phyloP scores from a whole-genome alignment of 2,329 filamentous ascomycete species.

The Purpureocillium takamizusanense region DNA sequence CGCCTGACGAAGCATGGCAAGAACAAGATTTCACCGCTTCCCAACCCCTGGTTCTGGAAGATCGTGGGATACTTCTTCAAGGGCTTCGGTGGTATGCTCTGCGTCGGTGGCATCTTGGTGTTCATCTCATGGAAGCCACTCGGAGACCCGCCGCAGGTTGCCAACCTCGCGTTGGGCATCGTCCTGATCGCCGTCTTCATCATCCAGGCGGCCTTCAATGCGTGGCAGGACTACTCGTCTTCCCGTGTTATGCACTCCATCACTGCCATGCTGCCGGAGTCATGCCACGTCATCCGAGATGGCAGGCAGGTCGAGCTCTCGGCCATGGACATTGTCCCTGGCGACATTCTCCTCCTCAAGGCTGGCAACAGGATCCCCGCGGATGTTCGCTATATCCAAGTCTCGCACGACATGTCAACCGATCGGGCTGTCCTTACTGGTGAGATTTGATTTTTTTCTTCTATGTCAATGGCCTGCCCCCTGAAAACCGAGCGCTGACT shows the following conservation, averaged over 20 bases:
- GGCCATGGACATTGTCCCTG: constrained; percentile 57
- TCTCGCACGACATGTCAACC: constrained; percentile 60
- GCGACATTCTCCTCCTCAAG: constrained; percentile 60
- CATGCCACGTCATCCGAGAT: constrained; percentile 56
- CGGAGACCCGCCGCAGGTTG: constrained; percentile 57
- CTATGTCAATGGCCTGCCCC: no score
- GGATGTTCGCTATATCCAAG: constrained; percentile 62
- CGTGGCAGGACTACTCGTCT: constrained; percentile 67
- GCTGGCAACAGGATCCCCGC: constrained; percentile 66
- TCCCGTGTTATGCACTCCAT: constrained; percentile 71
- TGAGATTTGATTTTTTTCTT: no score
- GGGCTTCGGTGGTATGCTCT: constrained; percentile 64
- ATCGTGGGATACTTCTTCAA: constrained; percentile 65
- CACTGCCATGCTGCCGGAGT: constrained; percentile 66
- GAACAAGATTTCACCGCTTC: constrained; percentile 57
- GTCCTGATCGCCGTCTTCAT: constrained; percentile 62
- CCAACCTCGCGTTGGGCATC: constrained; percentile 59
- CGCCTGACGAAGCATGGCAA: constrained; percentile 51
- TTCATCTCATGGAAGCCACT: constrained; percentile 71
- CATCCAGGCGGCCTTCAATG: constrained; percentile 60
- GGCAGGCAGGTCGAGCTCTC: constrained; percentile 37
- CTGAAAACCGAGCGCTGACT: no score
- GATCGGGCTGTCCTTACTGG: constrained; percentile 60
- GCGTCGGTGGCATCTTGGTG: constrained; percentile 60
- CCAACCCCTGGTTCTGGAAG: constrained; percentile 47